These are phyloP conservation scores for Boletus calvinii DNA, from an alignment of 1,284 basidiomycete genomes.

Conservation along the genomic window DNA sequence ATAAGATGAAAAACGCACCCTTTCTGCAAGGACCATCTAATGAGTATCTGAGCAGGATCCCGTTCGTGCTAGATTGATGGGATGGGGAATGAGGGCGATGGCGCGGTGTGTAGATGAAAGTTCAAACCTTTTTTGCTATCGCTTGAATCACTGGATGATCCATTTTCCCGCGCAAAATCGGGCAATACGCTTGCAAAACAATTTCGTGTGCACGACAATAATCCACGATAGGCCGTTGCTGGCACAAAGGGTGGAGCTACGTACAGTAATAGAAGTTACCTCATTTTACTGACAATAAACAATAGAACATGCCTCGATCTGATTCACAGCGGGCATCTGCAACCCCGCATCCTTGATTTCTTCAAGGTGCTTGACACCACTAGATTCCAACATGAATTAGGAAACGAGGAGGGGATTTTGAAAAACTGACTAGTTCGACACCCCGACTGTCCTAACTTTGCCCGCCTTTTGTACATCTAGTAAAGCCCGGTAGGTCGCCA, in stretches of 20 bases:
- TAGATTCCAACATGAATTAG: constrained; percentile 28
- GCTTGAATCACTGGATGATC: constrained; percentile 52
- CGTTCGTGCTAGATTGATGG: constrained; percentile 41
- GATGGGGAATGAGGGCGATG: constrained; percentile 1
- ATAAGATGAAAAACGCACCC: constrained; percentile 47
- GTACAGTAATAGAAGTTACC: constrained; percentile 3
- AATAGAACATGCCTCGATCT: constrained; percentile 65
- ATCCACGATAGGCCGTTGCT: constrained; percentile 74
- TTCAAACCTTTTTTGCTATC: constrained; percentile 56
- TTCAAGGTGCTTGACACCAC: constrained; percentile 75
- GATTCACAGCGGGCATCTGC: constrained; percentile 75
- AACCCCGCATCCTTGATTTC: constrained; percentile 65
- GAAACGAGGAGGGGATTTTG: neutral
- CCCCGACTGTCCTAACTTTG: constrained; percentile 70
- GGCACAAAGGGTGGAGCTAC: constrained; percentile 82
- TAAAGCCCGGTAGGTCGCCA: constrained; percentile 65
- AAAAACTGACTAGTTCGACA: constrained; percentile 69
- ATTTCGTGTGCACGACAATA: constrained; percentile 74
- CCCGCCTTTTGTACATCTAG: constrained; percentile 58
- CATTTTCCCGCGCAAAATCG: constrained; percentile 62
- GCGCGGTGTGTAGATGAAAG: constrained; percentile 4
- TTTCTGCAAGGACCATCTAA: constrained; percentile 83
- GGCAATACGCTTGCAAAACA: constrained; percentile 77
- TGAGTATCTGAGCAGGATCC: constrained; percentile 70
- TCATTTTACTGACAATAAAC: constrained; percentile 4